These are phyloP conservation scores for Botrytis tulipae DNA, from an alignment of 2,329 filamentous ascomycete species.

Conservation along the genomic window DNA sequence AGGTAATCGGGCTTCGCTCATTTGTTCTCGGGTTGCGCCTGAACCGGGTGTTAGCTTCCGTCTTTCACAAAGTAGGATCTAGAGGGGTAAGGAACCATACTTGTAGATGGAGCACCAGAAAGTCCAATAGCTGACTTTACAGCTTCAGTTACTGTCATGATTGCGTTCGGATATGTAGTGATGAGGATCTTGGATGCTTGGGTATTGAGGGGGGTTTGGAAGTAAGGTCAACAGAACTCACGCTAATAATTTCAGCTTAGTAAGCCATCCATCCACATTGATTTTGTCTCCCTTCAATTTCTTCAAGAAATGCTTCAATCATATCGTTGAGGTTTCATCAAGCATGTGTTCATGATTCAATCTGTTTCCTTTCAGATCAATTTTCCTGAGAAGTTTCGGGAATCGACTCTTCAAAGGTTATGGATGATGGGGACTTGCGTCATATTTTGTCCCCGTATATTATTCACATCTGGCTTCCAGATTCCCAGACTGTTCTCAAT, in stretches of 20 bases:
- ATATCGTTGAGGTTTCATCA: neutral
- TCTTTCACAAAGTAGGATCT: neutral
- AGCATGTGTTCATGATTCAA: neutral
- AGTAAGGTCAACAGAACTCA: neutral
- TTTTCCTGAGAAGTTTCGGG: neutral
- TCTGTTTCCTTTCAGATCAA: neutral
- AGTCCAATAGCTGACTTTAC: constrained; percentile 50
- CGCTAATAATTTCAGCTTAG: constrained; percentile 12
- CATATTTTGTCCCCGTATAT: neutral
- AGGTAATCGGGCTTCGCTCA: constrained; percentile 86
- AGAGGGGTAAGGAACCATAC: constrained; percentile 27
- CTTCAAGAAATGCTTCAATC: neutral
- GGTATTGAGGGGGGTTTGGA: constrained; percentile 13
- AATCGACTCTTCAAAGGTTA: neutral
- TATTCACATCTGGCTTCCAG: neutral
- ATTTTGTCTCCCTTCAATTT: neutral
- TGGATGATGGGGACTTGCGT: neutral
- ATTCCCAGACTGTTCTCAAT: neutral
- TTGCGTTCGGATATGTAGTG: constrained; percentile 22
- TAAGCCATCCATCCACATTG: neutral
- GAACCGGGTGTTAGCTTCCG: constrained; percentile 44
- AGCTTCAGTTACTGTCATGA: constrained; percentile 48
- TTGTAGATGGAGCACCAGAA: constrained; percentile 35
- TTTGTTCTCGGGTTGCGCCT: constrained; percentile 80
- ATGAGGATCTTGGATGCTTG: neutral